Evolutionary conservation across 371 early-diverging fungal genomes (phyloP), one percentile per base, ranked within the genome.

Genomic region (Syncephalastrum sp.): DNA sequence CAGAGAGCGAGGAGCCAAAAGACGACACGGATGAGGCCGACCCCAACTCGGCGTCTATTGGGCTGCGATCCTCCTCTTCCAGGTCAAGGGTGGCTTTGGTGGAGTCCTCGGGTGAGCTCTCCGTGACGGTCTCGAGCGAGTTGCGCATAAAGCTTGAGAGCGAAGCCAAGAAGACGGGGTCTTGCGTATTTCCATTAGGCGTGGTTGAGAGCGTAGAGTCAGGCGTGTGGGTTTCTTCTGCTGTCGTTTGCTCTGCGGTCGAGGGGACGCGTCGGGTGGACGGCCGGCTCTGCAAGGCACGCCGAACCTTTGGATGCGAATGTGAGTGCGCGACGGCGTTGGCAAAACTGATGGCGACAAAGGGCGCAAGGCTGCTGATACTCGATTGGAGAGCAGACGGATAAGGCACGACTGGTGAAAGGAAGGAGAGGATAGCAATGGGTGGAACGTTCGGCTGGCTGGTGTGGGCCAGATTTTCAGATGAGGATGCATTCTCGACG

Each of bases 321-420:
- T 64, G 57, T 4, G 59, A 48, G 23, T 69, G 72, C 42, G 67
- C 69, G 2, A 64, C 50, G 3, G 75, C 75, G 29, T 72, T 75
- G 10, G 75, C 62, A 5, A 75, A 64, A 48, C 75, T 77, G 23
- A 75, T 73, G 13, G 84, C 76, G 42, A 86, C 62, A 51, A 82
- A 86, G 14, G 86, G 84, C 8, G 76, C 66, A 0, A 86, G 61
- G 5, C 75, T 71, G 4, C 64, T 61, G 14, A 86, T 51, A 45
- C 79, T 70, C 5, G 74, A 62, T 17, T 82, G 54, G n/a, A 83
- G 62, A 10, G 75, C 71, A 15, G 76, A 68, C 10, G 86, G 84
- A 54, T 81, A 86, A 17, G 86, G 86, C 21, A 83, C 77, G 38
- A 82, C 72, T 12, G 79, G 79, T 1, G 86, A 79, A 5, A 86